These are phyloP conservation scores for Pseudocercospora musae DNA, from an alignment of 2,329 filamentous ascomycete genomes.

Conservation along the genomic window DNA sequence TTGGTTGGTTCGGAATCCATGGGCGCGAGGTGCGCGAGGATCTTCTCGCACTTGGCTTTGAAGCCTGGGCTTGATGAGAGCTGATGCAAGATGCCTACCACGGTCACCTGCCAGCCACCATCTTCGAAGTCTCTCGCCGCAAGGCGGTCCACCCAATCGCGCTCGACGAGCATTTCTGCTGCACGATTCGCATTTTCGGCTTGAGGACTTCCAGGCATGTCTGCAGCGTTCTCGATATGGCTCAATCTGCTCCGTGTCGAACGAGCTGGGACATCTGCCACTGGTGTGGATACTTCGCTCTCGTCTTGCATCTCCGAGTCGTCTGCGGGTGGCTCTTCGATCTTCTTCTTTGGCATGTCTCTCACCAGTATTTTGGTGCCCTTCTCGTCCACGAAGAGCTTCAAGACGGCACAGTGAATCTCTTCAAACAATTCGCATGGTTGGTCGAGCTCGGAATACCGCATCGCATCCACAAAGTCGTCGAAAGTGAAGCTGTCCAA, in stretches of 20 bases:
- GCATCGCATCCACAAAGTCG: slow-evolving; percentile 86
- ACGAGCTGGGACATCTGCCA: slow-evolving; percentile 70
- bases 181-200: slow-evolving; percentile 57
- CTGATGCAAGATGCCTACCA: slow-evolving; percentile 82
- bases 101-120: slow-evolving; percentile 87
- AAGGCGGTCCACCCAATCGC: slow-evolving; percentile 82
- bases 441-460: slow-evolving; percentile 64
- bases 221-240: slow-evolving; percentile 68
- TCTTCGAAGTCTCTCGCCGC: slow-evolving; percentile 79
- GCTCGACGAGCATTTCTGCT: slow-evolving; percentile 69
- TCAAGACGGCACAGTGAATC: slow-evolving; percentile 86
- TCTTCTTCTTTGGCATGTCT: slow-evolving; percentile 63
- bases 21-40: slow-evolving; percentile 79
- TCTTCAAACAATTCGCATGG: slow-evolving; percentile 86
- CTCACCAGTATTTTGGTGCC: slow-evolving; percentile 69
- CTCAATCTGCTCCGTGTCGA: slow-evolving; percentile 78
- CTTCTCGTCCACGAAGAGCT: slow-evolving; percentile 75
- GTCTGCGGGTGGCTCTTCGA: slow-evolving; percentile 68
- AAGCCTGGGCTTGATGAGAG: slow-evolving; percentile 72
- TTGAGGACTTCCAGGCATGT: slow-evolving; percentile 39
- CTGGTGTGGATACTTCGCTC: slow-evolving; percentile 53
- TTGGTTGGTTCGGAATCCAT: slow-evolving; percentile 69
- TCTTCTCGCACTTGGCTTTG: slow-evolving; percentile 69
- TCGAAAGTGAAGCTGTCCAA: slow-evolving; percentile 98
- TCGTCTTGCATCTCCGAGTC: slow-evolving; percentile 66